These are phyloP conservation scores for Exophiala alcalophila DNA, from an alignment of 2,329 filamentous ascomycete species.

Conservation along the genomic window DNA sequence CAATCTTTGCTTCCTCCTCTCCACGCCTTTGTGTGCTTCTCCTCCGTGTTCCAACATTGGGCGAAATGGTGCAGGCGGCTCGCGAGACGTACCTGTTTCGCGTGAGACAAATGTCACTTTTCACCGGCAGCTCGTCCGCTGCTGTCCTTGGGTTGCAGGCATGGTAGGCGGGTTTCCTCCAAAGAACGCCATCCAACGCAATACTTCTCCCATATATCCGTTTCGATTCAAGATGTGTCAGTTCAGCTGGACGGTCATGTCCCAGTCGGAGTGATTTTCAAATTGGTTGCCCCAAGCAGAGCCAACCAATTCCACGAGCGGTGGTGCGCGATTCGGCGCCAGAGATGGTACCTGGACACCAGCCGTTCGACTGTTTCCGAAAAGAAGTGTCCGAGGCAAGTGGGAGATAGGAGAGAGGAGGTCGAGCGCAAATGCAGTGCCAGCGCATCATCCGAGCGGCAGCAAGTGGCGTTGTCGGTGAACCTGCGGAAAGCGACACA, in stretches of 20 bases:
- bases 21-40: too few relatives aligned
- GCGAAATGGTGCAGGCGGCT: too few relatives aligned
- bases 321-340: conserved; percentile 9
- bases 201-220: too few relatives aligned
- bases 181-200: too few relatives aligned
- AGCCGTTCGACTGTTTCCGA: conserved; percentile 4
- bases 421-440: conserved; percentile 20
- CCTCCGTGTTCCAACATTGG: too few relatives aligned
- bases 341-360: conserved; percentile 17
- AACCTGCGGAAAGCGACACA: conserved; percentile 22
- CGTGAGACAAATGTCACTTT: too few relatives aligned
- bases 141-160: too few relatives aligned
- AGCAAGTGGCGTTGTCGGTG: conserved; percentile 23
- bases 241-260: conserved; percentile 8
- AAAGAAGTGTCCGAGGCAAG: conserved; percentile 10
- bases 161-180: too few relatives aligned
- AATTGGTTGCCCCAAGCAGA: not conserved
- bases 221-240: conserved; percentile 9
- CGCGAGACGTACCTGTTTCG: too few relatives aligned
- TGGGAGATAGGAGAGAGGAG: conserved; percentile 7
- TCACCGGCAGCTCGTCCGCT: too few relatives aligned
- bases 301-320: not conserved
- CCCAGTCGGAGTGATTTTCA: too few relatives aligned
- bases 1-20: too few relatives aligned
- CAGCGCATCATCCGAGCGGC: conserved; percentile 26